Evolutionary conservation across 441 rosid species (phyloP).

Genomic region (Populus hybrid): DNA sequence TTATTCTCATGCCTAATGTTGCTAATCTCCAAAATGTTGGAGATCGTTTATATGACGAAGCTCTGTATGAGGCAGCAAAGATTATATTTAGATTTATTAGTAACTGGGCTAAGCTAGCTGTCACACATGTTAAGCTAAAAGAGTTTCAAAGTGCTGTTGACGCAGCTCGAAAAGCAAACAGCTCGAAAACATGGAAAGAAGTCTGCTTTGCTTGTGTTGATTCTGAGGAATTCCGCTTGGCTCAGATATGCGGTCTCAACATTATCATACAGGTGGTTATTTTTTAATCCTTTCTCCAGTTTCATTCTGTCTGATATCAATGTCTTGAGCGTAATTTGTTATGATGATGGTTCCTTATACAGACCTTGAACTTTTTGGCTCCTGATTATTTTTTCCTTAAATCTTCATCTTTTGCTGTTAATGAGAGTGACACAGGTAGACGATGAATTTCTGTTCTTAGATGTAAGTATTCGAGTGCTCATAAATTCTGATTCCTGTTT

Average conservation of each 20-base stretch:
- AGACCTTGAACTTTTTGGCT: not conserved
- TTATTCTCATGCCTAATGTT: conserved; percentile 90
- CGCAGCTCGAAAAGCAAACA: conserved; percentile 93
- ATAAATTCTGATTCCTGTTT: not conserved
- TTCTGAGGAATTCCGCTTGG: conserved; percentile 93
- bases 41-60: conserved; percentile 82
- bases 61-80: conserved; percentile 85
- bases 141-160: conserved; percentile 95
- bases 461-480: not conserved
- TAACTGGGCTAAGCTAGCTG: conserved; percentile 92
- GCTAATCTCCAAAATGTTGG: conserved; percentile 86
- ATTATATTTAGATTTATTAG: conserved; percentile 81
- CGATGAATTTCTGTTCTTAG: not conserved
- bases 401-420: not conserved
- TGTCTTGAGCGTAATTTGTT: not conserved
- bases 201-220: conserved; percentile 97
- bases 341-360: not conserved
- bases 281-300: not conserved
- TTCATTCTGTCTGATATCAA: not conserved
- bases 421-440: not conserved
- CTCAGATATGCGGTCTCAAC: conserved; percentile 91
- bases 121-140: conserved; percentile 75
- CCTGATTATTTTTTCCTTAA: not conserved
- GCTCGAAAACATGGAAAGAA: conserved; percentile 94
- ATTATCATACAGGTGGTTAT: conserved; percentile 69